phyloP scores from a whole-genome alignment of 257 asterid genomes.

The Capsicum baccatum region DNA sequence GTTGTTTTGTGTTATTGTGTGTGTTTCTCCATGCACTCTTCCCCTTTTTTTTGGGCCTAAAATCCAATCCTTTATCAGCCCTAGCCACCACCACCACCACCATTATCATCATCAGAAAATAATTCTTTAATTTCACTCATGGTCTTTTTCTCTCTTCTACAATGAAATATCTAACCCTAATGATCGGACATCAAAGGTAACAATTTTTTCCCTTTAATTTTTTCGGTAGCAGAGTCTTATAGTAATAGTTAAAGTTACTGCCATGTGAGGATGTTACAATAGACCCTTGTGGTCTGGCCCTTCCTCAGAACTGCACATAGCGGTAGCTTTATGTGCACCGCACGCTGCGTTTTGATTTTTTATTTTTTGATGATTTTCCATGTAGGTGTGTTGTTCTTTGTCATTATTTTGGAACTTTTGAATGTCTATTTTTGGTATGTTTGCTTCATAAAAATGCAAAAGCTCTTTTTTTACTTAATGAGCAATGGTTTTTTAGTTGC shows the following conservation, averaged over 20 bases:
- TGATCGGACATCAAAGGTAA: slow-evolving; percentile 39
- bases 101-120: too few relatives aligned
- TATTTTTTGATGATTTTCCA: neutral
- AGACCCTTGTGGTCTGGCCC: too few relatives aligned
- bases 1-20: neutral
- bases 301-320: too few relatives aligned
- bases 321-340: too few relatives aligned
- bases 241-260: too few relatives aligned
- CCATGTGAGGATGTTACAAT: too few relatives aligned
- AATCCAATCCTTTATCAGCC: slow-evolving; percentile 2
- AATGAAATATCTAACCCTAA: slow-evolving; percentile 37
- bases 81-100: slow-evolving; percentile 26
- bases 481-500: neutral
- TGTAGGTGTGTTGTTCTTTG: neutral
- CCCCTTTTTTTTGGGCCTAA: slow-evolving; percentile 16
- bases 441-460: slow-evolving; percentile 22
- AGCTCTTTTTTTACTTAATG: neutral
- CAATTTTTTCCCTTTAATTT: neutral
- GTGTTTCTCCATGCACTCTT: neutral
- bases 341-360: too few relatives aligned
- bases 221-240: neutral
- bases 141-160: neutral
- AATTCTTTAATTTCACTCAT: neutral
- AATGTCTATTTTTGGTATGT: slow-evolving; percentile 21
- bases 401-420: neutral